These are phyloP conservation scores for Fomitopsis schrenkii DNA, from an alignment of 1,284 basidiomycete genomes.

Conservation along the genomic window DNA sequence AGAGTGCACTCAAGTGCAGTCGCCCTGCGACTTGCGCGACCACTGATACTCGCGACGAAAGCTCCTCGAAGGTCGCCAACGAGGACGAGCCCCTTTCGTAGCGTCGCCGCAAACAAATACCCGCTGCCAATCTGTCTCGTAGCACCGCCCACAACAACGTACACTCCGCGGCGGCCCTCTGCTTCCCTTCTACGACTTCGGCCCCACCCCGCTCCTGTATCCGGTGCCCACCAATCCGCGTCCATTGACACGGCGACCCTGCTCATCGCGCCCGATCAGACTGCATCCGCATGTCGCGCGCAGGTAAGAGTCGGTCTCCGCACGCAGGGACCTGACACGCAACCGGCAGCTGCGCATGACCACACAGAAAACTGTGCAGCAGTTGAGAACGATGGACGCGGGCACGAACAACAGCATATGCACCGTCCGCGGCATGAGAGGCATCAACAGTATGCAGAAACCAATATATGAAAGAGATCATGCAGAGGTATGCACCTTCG, in stretches of 20 bases:
- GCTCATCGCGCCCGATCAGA: no score
- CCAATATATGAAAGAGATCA: no score
- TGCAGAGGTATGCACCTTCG: no score
- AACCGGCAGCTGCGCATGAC: no score
- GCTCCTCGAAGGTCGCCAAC: conserved; percentile 12
- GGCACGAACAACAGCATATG: no score
- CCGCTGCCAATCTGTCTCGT: conserved; percentile 14
- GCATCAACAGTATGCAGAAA: no score
- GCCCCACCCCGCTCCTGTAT: conserved; percentile 70
- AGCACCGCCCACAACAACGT: conserved; percentile 15
- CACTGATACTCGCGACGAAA: conserved; percentile 22
- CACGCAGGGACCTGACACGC: no score
- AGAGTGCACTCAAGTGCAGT: conserved; percentile 36
- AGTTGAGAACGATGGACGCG: no score
- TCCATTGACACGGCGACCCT: conserved; percentile 72
- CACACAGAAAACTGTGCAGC: no score
- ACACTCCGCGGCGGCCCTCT: conserved; percentile 32
- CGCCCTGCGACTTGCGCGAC: conserved; percentile 33
- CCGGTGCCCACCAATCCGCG: conserved; percentile 60
- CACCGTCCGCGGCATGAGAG: no score
- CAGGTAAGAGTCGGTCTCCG: no score
- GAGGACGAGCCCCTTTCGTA: conserved; percentile 36
- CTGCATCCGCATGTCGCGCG: no score
- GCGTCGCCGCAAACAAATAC: conserved; percentile 33
- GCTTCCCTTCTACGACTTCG: conserved; percentile 72